These are phyloP conservation scores for Fusarium hostae DNA, from an alignment of 2,329 filamentous ascomycete species.

Conservation along the genomic window DNA sequence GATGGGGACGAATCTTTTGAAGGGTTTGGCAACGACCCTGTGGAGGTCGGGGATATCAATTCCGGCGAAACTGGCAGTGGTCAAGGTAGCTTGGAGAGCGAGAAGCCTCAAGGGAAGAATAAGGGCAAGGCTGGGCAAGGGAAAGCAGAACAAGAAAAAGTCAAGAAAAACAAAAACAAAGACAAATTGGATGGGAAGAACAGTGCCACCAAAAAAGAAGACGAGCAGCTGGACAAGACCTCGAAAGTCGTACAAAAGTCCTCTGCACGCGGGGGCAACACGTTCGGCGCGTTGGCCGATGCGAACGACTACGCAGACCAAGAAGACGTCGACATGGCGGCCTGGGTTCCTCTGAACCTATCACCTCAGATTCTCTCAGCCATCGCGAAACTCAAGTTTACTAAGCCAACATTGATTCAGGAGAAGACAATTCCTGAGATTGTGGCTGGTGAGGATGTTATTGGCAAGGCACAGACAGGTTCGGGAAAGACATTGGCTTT, in stretches of 20 bases:
- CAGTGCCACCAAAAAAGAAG: conserved; percentile 36
- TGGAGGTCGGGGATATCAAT: conserved; percentile 49
- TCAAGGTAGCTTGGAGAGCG: conserved; percentile 47
- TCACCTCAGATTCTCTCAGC: conserved; percentile 77
- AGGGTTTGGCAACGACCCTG: conserved; percentile 68
- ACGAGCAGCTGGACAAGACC: conserved; percentile 49
- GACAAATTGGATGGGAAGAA: conserved; percentile 48
- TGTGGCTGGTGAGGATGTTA: conserved; percentile 84
- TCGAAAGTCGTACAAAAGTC: conserved; percentile 51
- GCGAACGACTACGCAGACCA: conserved; percentile 66
- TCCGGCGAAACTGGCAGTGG: conserved; percentile 47
- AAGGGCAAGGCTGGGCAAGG: conserved; percentile 49
- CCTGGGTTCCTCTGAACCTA: conserved; percentile 80
- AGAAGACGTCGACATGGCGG: conserved; percentile 74
- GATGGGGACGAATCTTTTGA: conserved; percentile 68
- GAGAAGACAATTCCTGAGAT: conserved; percentile 82
- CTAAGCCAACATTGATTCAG: conserved; percentile 86
- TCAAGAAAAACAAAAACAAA: conserved; percentile 38
- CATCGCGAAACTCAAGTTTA: conserved; percentile 82
- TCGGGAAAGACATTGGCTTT: conserved; percentile 98
- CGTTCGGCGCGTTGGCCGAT: conserved; percentile 67
- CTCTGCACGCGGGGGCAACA: conserved; percentile 55
- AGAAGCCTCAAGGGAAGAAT: conserved; percentile 44
- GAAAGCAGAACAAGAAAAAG: conserved; percentile 41
- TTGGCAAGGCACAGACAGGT: conserved; percentile 95